These are phyloP conservation scores for Proliferodiscus dingleyae DNA, from an alignment of 2,329 filamentous ascomycete species.

Conservation along the genomic window DNA sequence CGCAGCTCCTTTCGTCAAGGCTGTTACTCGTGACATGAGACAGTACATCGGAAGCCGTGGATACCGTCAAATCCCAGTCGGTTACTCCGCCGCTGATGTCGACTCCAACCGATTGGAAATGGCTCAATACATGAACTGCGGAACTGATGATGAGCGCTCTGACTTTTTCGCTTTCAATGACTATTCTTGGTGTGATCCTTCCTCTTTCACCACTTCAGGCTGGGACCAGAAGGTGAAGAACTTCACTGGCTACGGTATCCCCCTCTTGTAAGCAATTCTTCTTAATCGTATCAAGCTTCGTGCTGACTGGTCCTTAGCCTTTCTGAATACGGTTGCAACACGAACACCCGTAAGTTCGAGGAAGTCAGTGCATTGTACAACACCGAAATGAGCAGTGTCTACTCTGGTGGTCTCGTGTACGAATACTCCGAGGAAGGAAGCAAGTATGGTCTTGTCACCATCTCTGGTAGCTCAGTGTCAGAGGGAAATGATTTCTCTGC, in stretches of 20 bases:
- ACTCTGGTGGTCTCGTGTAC: conserved; percentile 94
- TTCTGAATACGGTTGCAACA: conserved; percentile 88
- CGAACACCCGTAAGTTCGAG: conserved; percentile 73
- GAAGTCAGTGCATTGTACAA: conserved; percentile 79
- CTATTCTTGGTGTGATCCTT: conserved; percentile 62
- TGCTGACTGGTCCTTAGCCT: no score
- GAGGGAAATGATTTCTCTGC: conserved; percentile 43
- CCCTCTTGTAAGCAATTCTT: conserved; percentile 41
- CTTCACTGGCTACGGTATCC: conserved; percentile 63
- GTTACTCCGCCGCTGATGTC: conserved; percentile 62
- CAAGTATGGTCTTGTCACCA: conserved; percentile 56
- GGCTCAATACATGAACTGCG: conserved; percentile 71
- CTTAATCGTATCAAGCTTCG: no score
- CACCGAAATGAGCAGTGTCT: conserved; percentile 76
- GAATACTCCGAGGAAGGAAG: conserved; percentile 82
- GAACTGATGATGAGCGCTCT: conserved; percentile 57
- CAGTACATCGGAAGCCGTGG: conserved; percentile 45
- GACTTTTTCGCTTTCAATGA: conserved; percentile 66
- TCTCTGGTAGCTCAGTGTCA: conserved; percentile 34
- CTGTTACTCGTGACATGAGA: conserved; percentile 53
- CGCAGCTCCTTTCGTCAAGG: conserved; percentile 53
- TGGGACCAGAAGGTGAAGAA: conserved; percentile 66
- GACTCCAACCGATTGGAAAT: conserved; percentile 63
- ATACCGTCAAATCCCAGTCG: conserved; percentile 49
- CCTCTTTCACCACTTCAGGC: conserved; percentile 53